These are phyloP conservation scores for Starmerella scarabaei DNA, from an alignment of 805 yeast genomes.

Conservation along the genomic window DNA sequence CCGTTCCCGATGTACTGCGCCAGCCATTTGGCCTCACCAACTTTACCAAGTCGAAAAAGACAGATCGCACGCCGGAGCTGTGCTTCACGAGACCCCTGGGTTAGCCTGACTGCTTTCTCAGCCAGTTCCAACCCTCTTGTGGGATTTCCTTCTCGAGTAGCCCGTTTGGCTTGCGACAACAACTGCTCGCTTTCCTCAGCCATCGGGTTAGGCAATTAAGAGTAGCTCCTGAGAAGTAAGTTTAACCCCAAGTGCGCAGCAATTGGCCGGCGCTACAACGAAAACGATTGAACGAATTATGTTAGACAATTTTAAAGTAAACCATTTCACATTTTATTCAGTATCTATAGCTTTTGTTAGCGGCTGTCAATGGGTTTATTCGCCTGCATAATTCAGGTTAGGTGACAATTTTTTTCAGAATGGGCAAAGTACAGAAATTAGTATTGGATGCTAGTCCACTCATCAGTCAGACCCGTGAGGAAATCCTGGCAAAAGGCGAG, in stretches of 20 bases:
- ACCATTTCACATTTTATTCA: too few relatives aligned
- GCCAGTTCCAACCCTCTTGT: constrained; percentile 20
- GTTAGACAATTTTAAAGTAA: too few relatives aligned
- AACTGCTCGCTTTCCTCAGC: too few relatives aligned
- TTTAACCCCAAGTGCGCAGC: too few relatives aligned
- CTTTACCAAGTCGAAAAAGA: constrained; percentile 17
- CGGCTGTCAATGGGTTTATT: too few relatives aligned
- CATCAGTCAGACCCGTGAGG: constrained; percentile 69
- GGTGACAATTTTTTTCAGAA: neutral
- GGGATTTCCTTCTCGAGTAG: neutral
- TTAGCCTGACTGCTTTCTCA: constrained; percentile 17
- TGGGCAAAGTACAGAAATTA: constrained; percentile 34
- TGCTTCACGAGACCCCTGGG: constrained; percentile 18
- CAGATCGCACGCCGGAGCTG: constrained; percentile 28
- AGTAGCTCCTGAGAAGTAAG: too few relatives aligned
- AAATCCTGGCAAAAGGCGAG: constrained; percentile 55
- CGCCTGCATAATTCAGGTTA: too few relatives aligned
- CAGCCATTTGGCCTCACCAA: constrained; percentile 22
- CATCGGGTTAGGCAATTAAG: too few relatives aligned
- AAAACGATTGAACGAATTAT: too few relatives aligned
- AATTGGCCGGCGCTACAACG: too few relatives aligned
- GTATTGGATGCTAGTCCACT: constrained; percentile 93
- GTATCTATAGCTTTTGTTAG: too few relatives aligned
- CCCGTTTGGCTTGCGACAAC: neutral
- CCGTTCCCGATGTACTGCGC: constrained; percentile 14